A percentile compares a stretch with the other conserved stretches of the same genome.
Evolutionary conservation across 345 rosid species (phyloP).

Genomic region (Linum tenue): DNA sequence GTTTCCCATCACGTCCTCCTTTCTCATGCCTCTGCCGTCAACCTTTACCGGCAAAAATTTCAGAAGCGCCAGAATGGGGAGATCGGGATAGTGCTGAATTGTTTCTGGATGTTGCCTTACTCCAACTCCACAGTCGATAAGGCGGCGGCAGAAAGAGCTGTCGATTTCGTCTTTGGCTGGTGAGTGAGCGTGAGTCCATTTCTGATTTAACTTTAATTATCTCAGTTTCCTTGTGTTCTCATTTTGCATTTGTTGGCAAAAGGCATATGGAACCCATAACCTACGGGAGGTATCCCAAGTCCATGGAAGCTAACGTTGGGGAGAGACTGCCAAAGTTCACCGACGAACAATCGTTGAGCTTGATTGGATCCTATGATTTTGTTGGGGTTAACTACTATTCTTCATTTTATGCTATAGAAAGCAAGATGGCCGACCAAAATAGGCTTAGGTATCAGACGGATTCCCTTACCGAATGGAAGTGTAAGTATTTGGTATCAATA

Average conservation of each 20-base stretch:
- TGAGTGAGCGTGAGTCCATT: no score
- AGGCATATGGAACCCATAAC: conserved; percentile 10
- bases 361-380: conserved; percentile 1
- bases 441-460: neutral
- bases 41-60: conserved; percentile 1
- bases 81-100: conserved; percentile 4
- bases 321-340: neutral
- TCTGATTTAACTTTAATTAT: neutral
- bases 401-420: conserved; percentile 4
- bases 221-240: no score
- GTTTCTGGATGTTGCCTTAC: conserved; percentile 1
- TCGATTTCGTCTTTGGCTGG: conserved; percentile 1
- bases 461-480: neutral
- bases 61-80: conserved; percentile 2
- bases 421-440: neutral
- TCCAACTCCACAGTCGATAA: neutral
- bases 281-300: neutral
- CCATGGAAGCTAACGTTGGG: neutral
- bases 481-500: no score
- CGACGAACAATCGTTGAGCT: neutral
- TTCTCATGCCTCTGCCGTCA: neutral
- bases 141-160: neutral
- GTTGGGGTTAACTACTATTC: conserved; percentile 6
- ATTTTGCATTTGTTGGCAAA: no score
- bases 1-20: conserved; percentile 2